Conservation (phyloP, 345 rosid genomes). For the Aquilaria sinensis region DNA sequence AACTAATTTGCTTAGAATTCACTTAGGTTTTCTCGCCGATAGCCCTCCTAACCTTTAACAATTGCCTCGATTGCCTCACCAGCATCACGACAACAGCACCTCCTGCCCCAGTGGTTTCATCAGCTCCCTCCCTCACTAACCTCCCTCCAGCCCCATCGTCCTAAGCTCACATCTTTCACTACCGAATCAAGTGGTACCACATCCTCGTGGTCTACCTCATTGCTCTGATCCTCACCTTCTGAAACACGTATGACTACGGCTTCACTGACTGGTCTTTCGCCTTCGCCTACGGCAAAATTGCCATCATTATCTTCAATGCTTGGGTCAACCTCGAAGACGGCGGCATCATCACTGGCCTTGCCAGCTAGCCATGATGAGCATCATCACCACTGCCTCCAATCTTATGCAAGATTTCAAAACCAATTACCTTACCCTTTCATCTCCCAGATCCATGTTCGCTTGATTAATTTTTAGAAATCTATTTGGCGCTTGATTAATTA, state of each 20-base stretch:
- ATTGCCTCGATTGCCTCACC: too few relatives aligned
- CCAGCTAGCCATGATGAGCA: slow-evolving; percentile 93
- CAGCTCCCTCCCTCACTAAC: too few relatives aligned
- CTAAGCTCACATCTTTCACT: too few relatives aligned
- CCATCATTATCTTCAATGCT: slow-evolving; percentile 66
- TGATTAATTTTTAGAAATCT: slow-evolving; percentile 59
- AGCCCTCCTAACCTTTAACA: too few relatives aligned
- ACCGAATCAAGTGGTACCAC: slow-evolving; percentile 55
- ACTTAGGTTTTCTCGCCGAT: too few relatives aligned
- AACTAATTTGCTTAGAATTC: too few relatives aligned
- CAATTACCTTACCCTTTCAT: slow-evolving; percentile 83
- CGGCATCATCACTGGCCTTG: slow-evolving; percentile 75
- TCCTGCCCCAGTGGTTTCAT: too few relatives aligned
- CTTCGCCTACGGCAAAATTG: slow-evolving; percentile 76
- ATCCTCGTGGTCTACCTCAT: slow-evolving; percentile 51
- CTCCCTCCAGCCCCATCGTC: too few relatives aligned
- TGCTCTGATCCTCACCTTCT: slow-evolving; percentile 80
- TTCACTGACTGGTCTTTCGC: slow-evolving; percentile 90
- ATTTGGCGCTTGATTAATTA: too few relatives aligned
- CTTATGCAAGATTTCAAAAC: slow-evolving; percentile 93
- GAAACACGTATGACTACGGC: slow-evolving; percentile 86
- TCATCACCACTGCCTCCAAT: slow-evolving; percentile 89
- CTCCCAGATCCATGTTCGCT: slow-evolving; percentile 83
- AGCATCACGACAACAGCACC: too few relatives aligned
- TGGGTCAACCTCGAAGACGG: slow-evolving; percentile 66